Evolutionary conservation across 176 grass and related monocot genomes (phyloP).

Genomic region (Themeda triandra): DNA sequence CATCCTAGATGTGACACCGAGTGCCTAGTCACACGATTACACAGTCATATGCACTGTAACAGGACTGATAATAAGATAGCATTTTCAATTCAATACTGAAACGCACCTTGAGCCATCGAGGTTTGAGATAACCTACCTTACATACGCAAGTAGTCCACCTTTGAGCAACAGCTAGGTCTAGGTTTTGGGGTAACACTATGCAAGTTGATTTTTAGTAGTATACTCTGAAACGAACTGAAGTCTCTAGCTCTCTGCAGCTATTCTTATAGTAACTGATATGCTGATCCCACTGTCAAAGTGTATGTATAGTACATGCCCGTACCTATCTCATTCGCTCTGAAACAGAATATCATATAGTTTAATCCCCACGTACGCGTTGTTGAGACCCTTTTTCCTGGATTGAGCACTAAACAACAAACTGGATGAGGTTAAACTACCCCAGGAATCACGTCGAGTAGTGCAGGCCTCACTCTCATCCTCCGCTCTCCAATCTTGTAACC

Average conservation of each 20-base stretch:
- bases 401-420: conserved; percentile 8
- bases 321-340: background rate
- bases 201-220: background rate
- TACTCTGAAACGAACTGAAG: background rate
- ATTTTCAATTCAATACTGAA: background rate
- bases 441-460: conserved; percentile 28
- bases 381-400: background rate
- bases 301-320: conserved; percentile 1
- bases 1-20: too few relatives aligned
- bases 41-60: background rate
- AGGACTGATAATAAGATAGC: background rate
- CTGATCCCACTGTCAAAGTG: conserved; percentile 7
- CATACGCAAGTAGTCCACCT: background rate
- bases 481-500: background rate
- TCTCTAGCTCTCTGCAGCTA: background rate
- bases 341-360: background rate
- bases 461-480: background rate
- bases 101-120: background rate
- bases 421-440: conserved; percentile 5
- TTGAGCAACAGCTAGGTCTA: background rate
- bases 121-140: background rate
- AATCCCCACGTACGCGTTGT: background rate
- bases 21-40: background rate
- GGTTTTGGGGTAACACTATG: background rate
- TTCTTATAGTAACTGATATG: background rate